Conservation (phyloP, 83 land plant species). For the Diphasiastrum complanatum region DNA sequence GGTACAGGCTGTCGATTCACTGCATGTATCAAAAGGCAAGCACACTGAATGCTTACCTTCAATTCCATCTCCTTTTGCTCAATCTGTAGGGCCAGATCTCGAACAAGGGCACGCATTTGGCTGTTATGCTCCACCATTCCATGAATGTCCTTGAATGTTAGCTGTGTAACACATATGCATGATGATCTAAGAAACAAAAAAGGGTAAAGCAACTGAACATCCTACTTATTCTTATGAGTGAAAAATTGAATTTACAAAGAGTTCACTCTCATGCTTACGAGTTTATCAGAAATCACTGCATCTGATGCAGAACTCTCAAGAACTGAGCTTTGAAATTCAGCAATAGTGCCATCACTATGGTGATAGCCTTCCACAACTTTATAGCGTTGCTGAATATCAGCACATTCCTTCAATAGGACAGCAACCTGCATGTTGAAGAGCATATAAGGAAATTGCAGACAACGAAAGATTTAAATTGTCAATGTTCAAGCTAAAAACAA, state of each 20-base stretch:
- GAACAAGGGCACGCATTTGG: slow-evolving; percentile 63
- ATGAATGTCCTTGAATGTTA: slow-evolving; percentile 78
- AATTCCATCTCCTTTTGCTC: slow-evolving; percentile 52
- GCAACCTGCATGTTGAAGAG: slow-evolving; percentile 50
- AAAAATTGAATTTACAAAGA: not conserved
- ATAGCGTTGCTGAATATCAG: slow-evolving; percentile 67
- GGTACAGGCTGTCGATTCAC: no score
- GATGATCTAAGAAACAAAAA: not conserved
- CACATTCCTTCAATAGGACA: slow-evolving; percentile 84
- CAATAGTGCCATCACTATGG: slow-evolving; percentile 21
- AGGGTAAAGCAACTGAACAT: not conserved
- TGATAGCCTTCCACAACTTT: slow-evolving; percentile 27
- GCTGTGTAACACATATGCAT: slow-evolving; percentile 32
- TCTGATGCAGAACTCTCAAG: slow-evolving; percentile 42
- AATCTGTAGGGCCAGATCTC: slow-evolving; percentile 46
- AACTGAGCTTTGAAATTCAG: slow-evolving; percentile 8
- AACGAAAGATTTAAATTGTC: not conserved
- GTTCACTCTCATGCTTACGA: slow-evolving; percentile 30
- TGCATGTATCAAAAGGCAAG: no score
- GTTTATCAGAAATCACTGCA: slow-evolving; percentile 42
- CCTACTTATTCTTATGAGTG: not conserved
- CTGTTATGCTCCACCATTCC: slow-evolving; percentile 91
- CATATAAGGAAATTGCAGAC: not conserved
- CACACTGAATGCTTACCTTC: slow-evolving; percentile 36
- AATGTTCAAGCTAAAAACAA: not conserved